Evolutionary conservation across 2,329 filamentous ascomycete species (phyloP), one percentile per base, ranked within the genome.

Genomic region (Colletotrichum eleusines): DNA sequence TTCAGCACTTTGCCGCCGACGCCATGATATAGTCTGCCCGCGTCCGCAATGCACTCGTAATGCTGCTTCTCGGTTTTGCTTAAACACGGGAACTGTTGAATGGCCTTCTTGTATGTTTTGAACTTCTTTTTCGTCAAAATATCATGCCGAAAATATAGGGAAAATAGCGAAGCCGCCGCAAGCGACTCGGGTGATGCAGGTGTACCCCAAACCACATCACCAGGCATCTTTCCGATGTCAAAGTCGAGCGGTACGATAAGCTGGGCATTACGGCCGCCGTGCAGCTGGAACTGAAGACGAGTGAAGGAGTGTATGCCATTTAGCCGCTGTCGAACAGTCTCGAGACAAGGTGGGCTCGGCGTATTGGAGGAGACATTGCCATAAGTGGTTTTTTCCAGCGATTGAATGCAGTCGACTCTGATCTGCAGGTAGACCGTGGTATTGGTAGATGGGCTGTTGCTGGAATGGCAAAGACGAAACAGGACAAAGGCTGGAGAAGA

Each of bases 61-160:
- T 1, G 6, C 8, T 51, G 7, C 26, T 51, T 51, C 20, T 51
- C 26, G 12, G 7, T 31, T 16, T 51, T 26, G 23, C 23, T 28
- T 11, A 51, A 51, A 31, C 12, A 6, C 23, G 14, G 48, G 12
- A 51, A 51, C 4, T 33, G 4, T 33, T 7, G 31, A 31, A 51
- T 51, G 14, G 48, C 48, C 48, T 26, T 14, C 3, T 51, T 28
- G 26, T 51, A 51, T 11, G 31, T 51, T 31, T 3, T 0, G 12
- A 51, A 51, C 9, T 7, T 28, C 12, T 51, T 51, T 16, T 11
- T 7, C 23, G 6, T 7, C 48, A 51, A 11, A 11, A 51, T 28
- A 11, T 51, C 33, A 8, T 35, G 33, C 14, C 26, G 64, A 40
- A 66, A 66, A n/a, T 51, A 66, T 38, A 66, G 18, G 16, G 64